Percentiles rank a stretch among this genome's conserved stretches.
phyloP scores from a whole-genome alignment of 306 rosid genomes.

The Trifolium repens region DNA sequence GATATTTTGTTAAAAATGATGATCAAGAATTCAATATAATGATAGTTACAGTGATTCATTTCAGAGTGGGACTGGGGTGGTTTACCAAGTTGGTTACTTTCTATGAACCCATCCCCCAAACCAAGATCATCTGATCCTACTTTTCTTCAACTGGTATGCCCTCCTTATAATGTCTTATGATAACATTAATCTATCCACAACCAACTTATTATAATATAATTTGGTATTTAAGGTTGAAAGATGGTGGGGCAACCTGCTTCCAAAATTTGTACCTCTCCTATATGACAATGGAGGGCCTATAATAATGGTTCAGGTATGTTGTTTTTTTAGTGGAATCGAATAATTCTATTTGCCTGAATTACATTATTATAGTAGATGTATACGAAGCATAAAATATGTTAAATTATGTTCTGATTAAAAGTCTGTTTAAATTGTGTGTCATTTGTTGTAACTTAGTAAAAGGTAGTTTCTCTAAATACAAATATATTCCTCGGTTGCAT shows the following conservation, averaged over 20 bases:
- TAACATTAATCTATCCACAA: slow-evolving; percentile 6
- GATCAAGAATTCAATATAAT: slow-evolving; percentile 33
- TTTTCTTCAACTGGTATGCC: slow-evolving; percentile 74
- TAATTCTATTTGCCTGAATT: slow-evolving; percentile 15
- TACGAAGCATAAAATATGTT: slow-evolving; percentile 26
- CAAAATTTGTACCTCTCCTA: slow-evolving; percentile 73
- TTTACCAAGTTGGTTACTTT: slow-evolving; percentile 86
- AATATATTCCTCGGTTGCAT: slow-evolving; percentile 5
- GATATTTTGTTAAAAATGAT: slow-evolving; percentile 36
- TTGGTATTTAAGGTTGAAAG: slow-evolving; percentile 68
- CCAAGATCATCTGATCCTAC: slow-evolving; percentile 80
- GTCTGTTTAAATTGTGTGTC: slow-evolving; percentile 26
- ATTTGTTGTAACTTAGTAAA: slow-evolving; percentile 26
- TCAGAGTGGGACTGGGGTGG: slow-evolving; percentile 99
- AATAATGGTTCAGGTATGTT: slow-evolving; percentile 90
- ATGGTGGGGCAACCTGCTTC: slow-evolving; percentile 93
- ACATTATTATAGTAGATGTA: slow-evolving; percentile 14
- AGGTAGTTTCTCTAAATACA: neutral
- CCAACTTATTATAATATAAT: slow-evolving; percentile 26
- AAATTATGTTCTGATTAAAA: slow-evolving; percentile 7
- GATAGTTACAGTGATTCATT: slow-evolving; percentile 42
- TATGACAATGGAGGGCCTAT: slow-evolving; percentile 85
- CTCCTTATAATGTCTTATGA: slow-evolving; percentile 31
- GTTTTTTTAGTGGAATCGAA: slow-evolving; percentile 19
- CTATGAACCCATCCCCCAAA: slow-evolving; percentile 64